These are phyloP conservation scores for Colletotrichum zoysiae DNA, from an alignment of 2,329 filamentous ascomycete genomes.

Conservation along the genomic window DNA sequence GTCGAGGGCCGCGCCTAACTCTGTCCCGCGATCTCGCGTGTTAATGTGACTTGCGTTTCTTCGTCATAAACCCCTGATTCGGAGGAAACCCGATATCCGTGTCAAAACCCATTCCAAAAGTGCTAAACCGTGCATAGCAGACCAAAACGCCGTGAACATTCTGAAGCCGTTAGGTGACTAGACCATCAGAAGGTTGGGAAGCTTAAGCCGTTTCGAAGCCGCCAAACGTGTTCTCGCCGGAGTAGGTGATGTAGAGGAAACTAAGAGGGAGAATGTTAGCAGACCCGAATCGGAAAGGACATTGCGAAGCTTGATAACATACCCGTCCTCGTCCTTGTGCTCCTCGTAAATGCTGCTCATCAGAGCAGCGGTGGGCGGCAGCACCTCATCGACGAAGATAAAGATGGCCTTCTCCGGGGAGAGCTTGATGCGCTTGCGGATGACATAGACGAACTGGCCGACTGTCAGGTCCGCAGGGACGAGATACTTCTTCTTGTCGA, in stretches of 20 bases:
- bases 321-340: slow-evolving; percentile 89
- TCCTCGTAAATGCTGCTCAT: slow-evolving; percentile 99
- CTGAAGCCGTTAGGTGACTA: slow-evolving; percentile 33
- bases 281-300: not conserved
- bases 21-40: slow-evolving; percentile 37
- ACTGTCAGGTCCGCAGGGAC: slow-evolving; percentile 98
- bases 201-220: slow-evolving; percentile 56
- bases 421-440: slow-evolving; percentile 99
- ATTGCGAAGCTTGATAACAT: slow-evolving; percentile 47
- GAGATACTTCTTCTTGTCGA: slow-evolving; percentile 99
- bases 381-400: slow-evolving; percentile 99
- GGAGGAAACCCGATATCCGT: slow-evolving; percentile 34
- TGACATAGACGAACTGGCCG: slow-evolving; percentile 99
- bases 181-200: slow-evolving; percentile 34
- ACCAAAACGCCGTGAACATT: slow-evolving; percentile 42
- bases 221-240: slow-evolving; percentile 99
- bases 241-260: slow-evolving; percentile 99
- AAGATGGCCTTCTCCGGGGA: slow-evolving; percentile 99
- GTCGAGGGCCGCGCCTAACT: slow-evolving; percentile 28
- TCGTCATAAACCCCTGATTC: slow-evolving; percentile 33
- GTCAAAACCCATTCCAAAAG: slow-evolving; percentile 39
- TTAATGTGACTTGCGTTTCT: slow-evolving; percentile 41
- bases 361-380: slow-evolving; percentile 94
- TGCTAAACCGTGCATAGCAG: slow-evolving; percentile 38
- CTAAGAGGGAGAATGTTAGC: slow-evolving; percentile 56